These are phyloP conservation scores for Suhomyces faveliae DNA, from an alignment of 805 yeast genomes.

Conservation along the genomic window DNA sequence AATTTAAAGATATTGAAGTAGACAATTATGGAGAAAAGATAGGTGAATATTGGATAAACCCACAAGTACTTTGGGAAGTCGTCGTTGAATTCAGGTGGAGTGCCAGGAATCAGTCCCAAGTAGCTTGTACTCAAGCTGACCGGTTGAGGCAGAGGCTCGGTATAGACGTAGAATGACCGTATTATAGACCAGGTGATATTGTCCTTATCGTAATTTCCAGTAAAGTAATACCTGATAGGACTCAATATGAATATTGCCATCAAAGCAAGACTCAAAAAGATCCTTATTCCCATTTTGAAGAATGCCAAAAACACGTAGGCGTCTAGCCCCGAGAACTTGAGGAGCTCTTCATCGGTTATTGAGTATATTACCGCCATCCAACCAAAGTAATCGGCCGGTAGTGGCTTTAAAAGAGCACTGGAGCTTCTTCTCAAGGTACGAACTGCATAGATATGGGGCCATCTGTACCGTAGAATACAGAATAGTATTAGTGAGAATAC, in stretches of 20 bases:
- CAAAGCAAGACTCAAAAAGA: constrained; percentile 19
- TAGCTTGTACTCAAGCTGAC: constrained; percentile 2
- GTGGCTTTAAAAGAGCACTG: constrained; percentile 31
- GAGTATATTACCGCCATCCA: constrained; percentile 26
- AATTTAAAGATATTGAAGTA: constrained; percentile 44
- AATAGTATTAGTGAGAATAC: constrained; percentile 45
- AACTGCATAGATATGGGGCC: constrained; percentile 59
- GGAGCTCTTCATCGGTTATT: constrained; percentile 25
- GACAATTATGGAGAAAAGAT: constrained; percentile 49
- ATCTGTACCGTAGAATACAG: constrained; percentile 49
- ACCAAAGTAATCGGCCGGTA: constrained; percentile 37
- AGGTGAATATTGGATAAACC: constrained; percentile 57
- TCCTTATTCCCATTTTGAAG: constrained; percentile 32
- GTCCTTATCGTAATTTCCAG: constrained; percentile 45
- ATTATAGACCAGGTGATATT: constrained; percentile 17
- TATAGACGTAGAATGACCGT: constrained; percentile 5
- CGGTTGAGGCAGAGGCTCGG: constrained; percentile 4
- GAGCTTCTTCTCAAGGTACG: constrained; percentile 48
- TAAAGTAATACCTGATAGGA: constrained; percentile 39
- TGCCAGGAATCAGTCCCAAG: not conserved
- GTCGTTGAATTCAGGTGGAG: constrained; percentile 28
- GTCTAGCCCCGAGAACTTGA: constrained; percentile 25
- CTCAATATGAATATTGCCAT: constrained; percentile 31
- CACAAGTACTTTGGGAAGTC: constrained; percentile 46
- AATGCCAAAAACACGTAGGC: constrained; percentile 39